Evolutionary conservation across 306 rosid genomes (phyloP).

Genomic region (Sicyos baderoa): DNA sequence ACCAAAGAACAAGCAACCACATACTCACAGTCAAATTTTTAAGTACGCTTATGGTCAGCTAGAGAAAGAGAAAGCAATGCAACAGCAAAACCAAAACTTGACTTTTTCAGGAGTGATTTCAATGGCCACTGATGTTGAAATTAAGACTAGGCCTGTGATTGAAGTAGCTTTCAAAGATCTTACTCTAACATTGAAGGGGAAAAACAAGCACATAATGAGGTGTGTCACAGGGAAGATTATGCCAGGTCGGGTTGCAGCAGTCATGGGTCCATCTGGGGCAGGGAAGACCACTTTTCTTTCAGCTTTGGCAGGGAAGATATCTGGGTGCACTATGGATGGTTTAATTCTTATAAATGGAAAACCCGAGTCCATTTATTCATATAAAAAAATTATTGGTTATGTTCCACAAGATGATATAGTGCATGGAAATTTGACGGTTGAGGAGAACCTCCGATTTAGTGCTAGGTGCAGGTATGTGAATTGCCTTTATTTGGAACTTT

Average conservation of each 20-base stretch:
- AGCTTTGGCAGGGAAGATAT: conserved; percentile 66
- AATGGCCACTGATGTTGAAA: conserved; percentile 54
- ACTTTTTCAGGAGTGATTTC: conserved; percentile 71
- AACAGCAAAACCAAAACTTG: conserved; percentile 54
- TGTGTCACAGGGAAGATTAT: conserved; percentile 59
- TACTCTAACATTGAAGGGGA: conserved; percentile 62
- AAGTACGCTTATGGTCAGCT: conserved; percentile 79
- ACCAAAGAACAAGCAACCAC: conserved; percentile 44
- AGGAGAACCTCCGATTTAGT: conserved; percentile 80
- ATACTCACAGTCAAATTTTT: conserved; percentile 69
- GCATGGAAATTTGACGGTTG: conserved; percentile 83
- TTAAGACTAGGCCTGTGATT: conserved; percentile 52
- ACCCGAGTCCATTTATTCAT: conserved; percentile 51
- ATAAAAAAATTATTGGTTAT: conserved; percentile 64
- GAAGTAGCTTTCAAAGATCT: conserved; percentile 67
- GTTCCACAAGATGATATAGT: conserved; percentile 91
- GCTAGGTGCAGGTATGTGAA: conserved; percentile 71
- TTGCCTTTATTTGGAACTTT: conserved; percentile 9
- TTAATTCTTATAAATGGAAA: conserved; percentile 63
- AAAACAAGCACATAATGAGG: conserved; percentile 52
- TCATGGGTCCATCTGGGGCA: conserved; percentile 90
- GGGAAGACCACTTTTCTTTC: conserved; percentile 84
- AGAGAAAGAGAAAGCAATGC: conserved; percentile 80
- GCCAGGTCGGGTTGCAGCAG: conserved; percentile 79
- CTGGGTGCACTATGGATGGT: conserved; percentile 55